These are phyloP conservation scores for Moelleriella libera DNA, from an alignment of 2,329 filamentous ascomycete genomes.

Conservation along the genomic window DNA sequence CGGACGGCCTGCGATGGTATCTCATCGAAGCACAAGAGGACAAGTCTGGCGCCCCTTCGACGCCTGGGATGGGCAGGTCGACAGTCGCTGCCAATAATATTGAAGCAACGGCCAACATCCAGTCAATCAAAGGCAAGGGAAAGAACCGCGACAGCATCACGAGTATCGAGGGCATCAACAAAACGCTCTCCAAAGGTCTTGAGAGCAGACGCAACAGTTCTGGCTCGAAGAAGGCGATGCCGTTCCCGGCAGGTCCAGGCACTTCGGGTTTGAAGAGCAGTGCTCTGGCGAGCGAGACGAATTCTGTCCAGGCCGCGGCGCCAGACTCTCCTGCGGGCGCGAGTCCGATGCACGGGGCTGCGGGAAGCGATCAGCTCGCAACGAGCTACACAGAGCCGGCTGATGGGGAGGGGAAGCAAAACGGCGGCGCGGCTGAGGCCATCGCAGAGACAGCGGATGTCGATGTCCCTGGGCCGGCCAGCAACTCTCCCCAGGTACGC, in stretches of 20 bases:
- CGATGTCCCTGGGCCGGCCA: not conserved
- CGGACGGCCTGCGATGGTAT: constrained; percentile 91
- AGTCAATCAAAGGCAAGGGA: constrained; percentile 30
- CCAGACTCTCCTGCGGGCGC: constrained; percentile 25
- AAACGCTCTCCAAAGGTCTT: constrained; percentile 72
- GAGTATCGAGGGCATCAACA: constrained; percentile 59
- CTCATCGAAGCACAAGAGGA: constrained; percentile 88
- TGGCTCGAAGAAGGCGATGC: constrained; percentile 63
- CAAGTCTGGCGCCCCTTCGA: constrained; percentile 81
- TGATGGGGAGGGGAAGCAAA: not conserved
- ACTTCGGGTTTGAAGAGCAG: constrained; percentile 31
- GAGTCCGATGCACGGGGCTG: constrained; percentile 24
- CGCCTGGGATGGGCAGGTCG: constrained; percentile 78
- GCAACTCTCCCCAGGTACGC: constrained; percentile 36
- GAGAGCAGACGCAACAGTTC: constrained; percentile 85
- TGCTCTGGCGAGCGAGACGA: constrained; percentile 42
- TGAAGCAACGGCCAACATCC: constrained; percentile 66
- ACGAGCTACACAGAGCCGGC: constrained; percentile 5
- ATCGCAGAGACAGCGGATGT: not conserved
- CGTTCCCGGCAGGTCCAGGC: constrained; percentile 30
- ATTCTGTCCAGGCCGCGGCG: constrained; percentile 36
- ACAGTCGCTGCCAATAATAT: constrained; percentile 82
- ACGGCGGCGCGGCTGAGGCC: not conserved
- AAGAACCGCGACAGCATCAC: constrained; percentile 30
- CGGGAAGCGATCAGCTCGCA: constrained; percentile 10